These are phyloP conservation scores for Rhododendron molle DNA, from an alignment of 148 eudicot species.

Conservation along the genomic window DNA sequence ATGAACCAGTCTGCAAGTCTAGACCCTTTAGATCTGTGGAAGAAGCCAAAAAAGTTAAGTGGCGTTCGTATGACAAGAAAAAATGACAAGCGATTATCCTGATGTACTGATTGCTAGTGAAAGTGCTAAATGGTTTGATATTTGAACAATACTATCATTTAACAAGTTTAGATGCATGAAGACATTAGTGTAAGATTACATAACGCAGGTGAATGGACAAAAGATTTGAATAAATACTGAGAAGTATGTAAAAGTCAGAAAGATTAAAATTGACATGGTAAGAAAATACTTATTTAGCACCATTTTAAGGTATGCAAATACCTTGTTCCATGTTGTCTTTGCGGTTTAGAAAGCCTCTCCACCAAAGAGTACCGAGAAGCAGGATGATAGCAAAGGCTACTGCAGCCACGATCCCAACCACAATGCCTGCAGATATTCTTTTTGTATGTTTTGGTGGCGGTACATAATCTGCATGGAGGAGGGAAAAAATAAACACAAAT, in stretches of 20 bases:
- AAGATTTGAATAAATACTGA: not conserved
- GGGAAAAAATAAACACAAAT: not conserved
- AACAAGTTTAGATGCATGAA: not conserved
- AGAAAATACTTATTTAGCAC: not conserved
- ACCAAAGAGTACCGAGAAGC: constrained; percentile 24
- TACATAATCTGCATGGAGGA: constrained; percentile 13
- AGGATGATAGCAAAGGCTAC: constrained; percentile 14
- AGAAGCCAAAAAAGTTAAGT: not conserved
- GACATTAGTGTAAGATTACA: not conserved
- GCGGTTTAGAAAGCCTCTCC: constrained; percentile 9
- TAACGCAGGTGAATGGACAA: not conserved
- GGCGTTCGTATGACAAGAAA: not conserved
- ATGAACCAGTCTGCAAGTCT: constrained; percentile 13
- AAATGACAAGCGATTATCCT: not conserved
- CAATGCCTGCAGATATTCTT: constrained; percentile 12
- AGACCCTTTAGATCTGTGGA: not conserved
- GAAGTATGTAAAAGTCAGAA: no score
- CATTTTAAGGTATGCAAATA: not conserved
- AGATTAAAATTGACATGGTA: not conserved
- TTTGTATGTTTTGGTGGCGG: constrained; percentile 15
- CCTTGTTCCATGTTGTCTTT: constrained; percentile 17
- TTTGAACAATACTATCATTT: not conserved
- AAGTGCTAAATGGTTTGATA: not conserved
- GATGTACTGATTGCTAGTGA: not conserved
- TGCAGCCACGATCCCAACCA: constrained; percentile 25